These are phyloP conservation scores for Claviceps fusiformis DNA, from an alignment of 2,329 filamentous ascomycete genomes.

Conservation along the genomic window DNA sequence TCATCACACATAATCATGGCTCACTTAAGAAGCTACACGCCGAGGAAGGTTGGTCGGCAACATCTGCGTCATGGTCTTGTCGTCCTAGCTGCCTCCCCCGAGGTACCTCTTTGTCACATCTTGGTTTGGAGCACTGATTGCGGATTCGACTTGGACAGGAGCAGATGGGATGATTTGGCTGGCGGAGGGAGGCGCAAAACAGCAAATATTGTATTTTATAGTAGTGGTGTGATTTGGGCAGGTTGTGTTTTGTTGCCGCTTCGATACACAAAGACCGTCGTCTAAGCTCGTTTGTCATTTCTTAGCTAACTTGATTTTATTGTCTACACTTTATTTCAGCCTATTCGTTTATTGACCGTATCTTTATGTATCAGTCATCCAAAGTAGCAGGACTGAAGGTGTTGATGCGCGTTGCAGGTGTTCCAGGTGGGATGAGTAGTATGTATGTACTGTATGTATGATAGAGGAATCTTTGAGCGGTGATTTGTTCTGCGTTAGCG, in stretches of 20 bases:
- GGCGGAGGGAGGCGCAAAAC: conserved; percentile 12
- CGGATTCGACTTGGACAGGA: conserved; percentile 21
- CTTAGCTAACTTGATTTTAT: conserved; percentile 27
- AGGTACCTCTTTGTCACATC: conserved; percentile 16
- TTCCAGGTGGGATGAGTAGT: neutral
- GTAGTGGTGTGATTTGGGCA: conserved; percentile 20
- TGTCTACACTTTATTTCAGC: too few species aligned
- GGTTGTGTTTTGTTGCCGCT: conserved; percentile 18
- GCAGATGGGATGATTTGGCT: conserved; percentile 18
- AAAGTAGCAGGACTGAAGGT: neutral
- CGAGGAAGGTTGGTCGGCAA: conserved; percentile 9
- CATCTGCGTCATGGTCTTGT: conserved; percentile 8
- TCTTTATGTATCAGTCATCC: neutral
- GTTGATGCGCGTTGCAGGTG: neutral
- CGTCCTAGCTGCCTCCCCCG: conserved; percentile 13
- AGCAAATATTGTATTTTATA: conserved; percentile 29
- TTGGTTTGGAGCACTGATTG: conserved; percentile 18
- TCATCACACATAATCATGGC: conserved; percentile 8
- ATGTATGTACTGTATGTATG: neutral
- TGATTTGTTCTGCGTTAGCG: neutral
- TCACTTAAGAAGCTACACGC: conserved; percentile 9
- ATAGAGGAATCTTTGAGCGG: neutral
- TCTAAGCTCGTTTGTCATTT: conserved; percentile 21
- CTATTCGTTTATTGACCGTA: too few species aligned
- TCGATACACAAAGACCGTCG: conserved; percentile 16